A percentile compares a stretch with the other conserved stretches of the same genome.
Conservation (phyloP, 2,329 filamentous ascomycete species). For the Diaporthe sp. region DNA sequence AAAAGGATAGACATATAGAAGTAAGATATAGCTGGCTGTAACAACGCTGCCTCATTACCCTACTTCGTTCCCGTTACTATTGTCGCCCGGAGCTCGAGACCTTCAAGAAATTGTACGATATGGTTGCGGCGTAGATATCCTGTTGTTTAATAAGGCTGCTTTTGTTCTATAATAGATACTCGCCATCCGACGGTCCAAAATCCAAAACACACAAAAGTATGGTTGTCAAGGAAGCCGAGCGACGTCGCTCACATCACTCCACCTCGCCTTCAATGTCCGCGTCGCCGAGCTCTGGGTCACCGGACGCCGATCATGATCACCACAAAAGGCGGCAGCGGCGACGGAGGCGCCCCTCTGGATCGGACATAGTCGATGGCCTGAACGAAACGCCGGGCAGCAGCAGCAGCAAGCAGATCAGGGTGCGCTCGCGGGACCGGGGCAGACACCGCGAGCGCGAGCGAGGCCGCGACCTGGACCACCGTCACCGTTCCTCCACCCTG, state of each 20-base stretch:
- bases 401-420: slow-evolving; percentile 15
- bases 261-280: neutral
- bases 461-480: neutral
- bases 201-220: neutral
- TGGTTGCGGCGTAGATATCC: neutral
- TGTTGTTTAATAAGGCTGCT: neutral
- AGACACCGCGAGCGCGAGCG: slow-evolving; percentile 7
- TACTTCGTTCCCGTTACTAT: neutral
- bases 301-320: neutral
- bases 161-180: neutral
- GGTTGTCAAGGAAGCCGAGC: slow-evolving; percentile 12
- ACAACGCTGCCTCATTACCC: too few relatives aligned
- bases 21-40: neutral
- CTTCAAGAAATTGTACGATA: neutral
- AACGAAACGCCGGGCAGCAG: neutral
- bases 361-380: neutral
- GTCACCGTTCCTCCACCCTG: neutral
- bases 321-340: neutral
- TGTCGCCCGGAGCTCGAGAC: neutral
- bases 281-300: neutral
- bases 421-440: slow-evolving; percentile 14
- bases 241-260: neutral
- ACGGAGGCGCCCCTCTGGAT: slow-evolving; percentile 15
- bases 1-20: slow-evolving; percentile 10
- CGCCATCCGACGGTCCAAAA: neutral